These are phyloP conservation scores for Gossypioides kirkii DNA, from an alignment of 345 rosid genomes.

Conservation along the genomic window DNA sequence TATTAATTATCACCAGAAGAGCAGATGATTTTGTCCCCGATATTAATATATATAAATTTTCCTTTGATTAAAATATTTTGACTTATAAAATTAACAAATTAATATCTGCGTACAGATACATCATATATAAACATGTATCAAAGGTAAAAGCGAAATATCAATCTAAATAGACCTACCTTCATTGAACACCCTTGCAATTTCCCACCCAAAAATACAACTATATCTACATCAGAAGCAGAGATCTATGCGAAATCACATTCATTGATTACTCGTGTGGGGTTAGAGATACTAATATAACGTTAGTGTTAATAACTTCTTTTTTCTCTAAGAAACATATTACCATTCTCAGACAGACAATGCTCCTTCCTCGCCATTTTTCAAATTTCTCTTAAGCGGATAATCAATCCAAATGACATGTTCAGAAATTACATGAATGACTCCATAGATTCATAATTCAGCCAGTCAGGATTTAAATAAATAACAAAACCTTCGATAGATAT, in stretches of 20 bases:
- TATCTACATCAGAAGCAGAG: not conserved
- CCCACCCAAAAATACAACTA: not conserved
- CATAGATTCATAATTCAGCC: slow-evolving; percentile 7
- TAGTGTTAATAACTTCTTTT: not conserved
- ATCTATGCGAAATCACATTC: not conserved
- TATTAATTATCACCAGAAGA: not conserved
- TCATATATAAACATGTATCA: not conserved
- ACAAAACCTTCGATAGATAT: not conserved
- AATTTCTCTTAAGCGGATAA: not conserved
- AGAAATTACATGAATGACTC: not conserved
- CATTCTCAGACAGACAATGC: not conserved
- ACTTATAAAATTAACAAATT: not conserved
- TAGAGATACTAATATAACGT: too few species aligned
- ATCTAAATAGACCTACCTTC: not conserved
- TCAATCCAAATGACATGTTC: not conserved
- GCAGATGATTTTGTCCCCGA: not conserved
- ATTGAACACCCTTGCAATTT: not conserved
- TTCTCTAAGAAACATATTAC: not conserved
- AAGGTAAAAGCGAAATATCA: not conserved
- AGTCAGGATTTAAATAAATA: not conserved
- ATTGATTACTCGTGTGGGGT: not conserved
- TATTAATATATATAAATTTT: not conserved
- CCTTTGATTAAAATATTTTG: not conserved
- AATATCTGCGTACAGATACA: not conserved
- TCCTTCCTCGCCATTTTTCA: not conserved